phyloP scores from a whole-genome alignment of 2,329 filamentous ascomycete species.

The Pyrenophora graminea region DNA sequence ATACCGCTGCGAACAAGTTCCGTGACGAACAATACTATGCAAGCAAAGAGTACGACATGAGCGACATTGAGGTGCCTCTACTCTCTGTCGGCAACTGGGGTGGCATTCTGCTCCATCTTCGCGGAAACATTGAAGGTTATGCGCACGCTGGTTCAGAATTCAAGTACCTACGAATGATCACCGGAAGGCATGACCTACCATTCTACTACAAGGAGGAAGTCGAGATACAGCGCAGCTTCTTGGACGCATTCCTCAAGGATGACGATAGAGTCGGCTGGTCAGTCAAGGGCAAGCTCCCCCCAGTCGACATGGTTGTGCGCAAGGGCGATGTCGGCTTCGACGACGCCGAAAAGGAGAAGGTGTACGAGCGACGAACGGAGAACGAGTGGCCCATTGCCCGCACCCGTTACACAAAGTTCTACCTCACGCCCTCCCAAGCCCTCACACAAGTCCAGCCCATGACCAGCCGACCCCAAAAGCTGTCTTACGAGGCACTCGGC shows the following conservation, averaged over 20 bases:
- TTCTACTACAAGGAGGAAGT: slow-evolving; percentile 74
- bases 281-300: slow-evolving; percentile 60
- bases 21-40: slow-evolving; percentile 68
- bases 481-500: slow-evolving; percentile 65
- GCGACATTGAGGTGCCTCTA: slow-evolving; percentile 69
- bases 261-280: slow-evolving; percentile 68
- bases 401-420: slow-evolving; percentile 66
- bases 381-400: slow-evolving; percentile 69
- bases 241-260: slow-evolving; percentile 72
- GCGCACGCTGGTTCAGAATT: slow-evolving; percentile 65
- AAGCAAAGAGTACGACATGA: slow-evolving; percentile 66
- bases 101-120: slow-evolving; percentile 69
- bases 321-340: slow-evolving; percentile 72
- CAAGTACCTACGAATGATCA: slow-evolving; percentile 72
- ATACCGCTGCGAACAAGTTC: slow-evolving; percentile 54
- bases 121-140: slow-evolving; percentile 71
- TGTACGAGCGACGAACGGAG: slow-evolving; percentile 61
- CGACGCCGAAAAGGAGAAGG: slow-evolving; percentile 63
- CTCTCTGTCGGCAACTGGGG: slow-evolving; percentile 73
- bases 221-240: slow-evolving; percentile 67
- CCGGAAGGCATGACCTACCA: slow-evolving; percentile 70
- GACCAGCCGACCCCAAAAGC: slow-evolving; percentile 41
- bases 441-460: slow-evolving; percentile 46
- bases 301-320: slow-evolving; percentile 64
- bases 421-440: slow-evolving; percentile 56